Conservation (phyloP, 2,329 filamentous ascomycete species). For the Xylariales sp. region DNA sequence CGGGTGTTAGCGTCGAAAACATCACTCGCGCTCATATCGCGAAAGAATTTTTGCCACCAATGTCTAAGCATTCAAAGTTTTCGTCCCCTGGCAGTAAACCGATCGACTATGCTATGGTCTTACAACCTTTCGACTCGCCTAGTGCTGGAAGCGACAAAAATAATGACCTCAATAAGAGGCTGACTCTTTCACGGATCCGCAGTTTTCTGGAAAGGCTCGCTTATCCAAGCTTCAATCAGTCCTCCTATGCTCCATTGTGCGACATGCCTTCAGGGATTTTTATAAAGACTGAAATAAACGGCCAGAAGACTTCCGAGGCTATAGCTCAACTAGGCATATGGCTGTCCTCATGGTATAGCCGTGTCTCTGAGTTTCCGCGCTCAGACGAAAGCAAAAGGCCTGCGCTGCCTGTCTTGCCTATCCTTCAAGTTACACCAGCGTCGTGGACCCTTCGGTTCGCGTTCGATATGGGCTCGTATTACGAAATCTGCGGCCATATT, state of each 20-base stretch:
- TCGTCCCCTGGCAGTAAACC: neutral
- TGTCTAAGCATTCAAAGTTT: neutral
- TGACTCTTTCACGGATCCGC: neutral
- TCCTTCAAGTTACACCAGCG: neutral
- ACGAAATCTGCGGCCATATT: conserved; percentile 14
- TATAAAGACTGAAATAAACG: conserved; percentile 16
- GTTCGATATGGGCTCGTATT: conserved; percentile 12
- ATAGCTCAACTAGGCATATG: conserved; percentile 16
- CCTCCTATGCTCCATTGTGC: conserved; percentile 8
- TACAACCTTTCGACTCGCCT: neutral
- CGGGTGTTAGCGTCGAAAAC: conserved; percentile 20
- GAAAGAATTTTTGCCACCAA: neutral
- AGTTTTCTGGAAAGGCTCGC: neutral
- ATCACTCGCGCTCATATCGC: conserved; percentile 29
- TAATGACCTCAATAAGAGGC: neutral
- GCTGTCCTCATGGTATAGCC: conserved; percentile 20
- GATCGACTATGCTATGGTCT: conserved; percentile 27
- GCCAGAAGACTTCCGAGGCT: neutral
- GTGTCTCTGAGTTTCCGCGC: conserved; percentile 19
- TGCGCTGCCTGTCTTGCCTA: conserved; percentile 3
- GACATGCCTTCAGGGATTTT: conserved; percentile 6
- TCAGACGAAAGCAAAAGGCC: neutral
- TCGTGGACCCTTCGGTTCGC: conserved; percentile 6
- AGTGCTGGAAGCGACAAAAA: neutral
- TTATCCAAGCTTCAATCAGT: conserved; percentile 21